These are phyloP conservation scores for Kuraishia molischiana DNA, from an alignment of 805 yeast species.

Conservation along the genomic window DNA sequence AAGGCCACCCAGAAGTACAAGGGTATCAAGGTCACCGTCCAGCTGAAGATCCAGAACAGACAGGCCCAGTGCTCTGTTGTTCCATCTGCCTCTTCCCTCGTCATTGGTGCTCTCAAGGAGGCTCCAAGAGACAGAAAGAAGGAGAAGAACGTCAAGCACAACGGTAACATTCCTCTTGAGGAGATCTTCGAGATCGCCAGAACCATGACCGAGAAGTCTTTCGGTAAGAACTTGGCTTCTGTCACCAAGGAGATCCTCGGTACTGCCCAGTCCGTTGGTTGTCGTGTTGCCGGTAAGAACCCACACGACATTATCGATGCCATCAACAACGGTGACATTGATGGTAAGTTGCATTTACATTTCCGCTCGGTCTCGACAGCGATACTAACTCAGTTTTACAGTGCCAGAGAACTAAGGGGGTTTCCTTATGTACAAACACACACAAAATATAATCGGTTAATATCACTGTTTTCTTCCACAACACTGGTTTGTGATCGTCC, in stretches of 20 bases:
- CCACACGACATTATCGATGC: constrained; percentile 98
- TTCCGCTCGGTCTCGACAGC: not conserved
- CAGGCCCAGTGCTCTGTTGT: constrained; percentile 98
- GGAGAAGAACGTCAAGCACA: constrained; percentile 99
- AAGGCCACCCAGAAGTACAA: constrained; percentile 98
- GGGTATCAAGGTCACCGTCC: constrained; percentile 99
- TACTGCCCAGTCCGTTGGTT: constrained; percentile 99
- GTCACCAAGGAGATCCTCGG: constrained; percentile 98
- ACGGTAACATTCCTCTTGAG: constrained; percentile 96
- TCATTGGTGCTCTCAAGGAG: constrained; percentile 98
- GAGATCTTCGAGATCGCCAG: constrained; percentile 97
- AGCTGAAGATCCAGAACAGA: constrained; percentile 98
- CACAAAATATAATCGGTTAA: not conserved
- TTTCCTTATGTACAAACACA: constrained; percentile 6
- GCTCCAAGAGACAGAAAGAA: constrained; percentile 99
- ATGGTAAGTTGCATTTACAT: constrained; percentile 36
- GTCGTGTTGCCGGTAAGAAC: constrained; percentile 98
- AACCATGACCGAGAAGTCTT: constrained; percentile 94
- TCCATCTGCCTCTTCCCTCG: constrained; percentile 98
- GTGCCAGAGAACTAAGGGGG: constrained; percentile 74
- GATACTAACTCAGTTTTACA: constrained; percentile 3
- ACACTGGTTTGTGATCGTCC: no score
- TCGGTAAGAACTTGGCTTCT: constrained; percentile 95
- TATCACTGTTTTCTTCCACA: not conserved
- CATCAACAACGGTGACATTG: constrained; percentile 97